Base-by-base conservation (phyloP, 129 eudicot species). In the carrot (Daucus carota) region DNA sequence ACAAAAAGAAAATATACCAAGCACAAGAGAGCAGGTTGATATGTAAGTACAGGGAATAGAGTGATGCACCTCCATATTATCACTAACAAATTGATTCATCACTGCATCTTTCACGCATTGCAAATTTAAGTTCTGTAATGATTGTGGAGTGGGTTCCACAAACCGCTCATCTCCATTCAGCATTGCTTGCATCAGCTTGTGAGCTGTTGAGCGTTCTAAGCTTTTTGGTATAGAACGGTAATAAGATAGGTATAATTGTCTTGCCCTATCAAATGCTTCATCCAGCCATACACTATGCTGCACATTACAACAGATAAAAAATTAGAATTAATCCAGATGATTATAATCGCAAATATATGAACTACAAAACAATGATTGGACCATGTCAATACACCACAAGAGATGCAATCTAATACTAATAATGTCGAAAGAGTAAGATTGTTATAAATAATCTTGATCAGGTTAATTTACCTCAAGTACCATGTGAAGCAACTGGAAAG, bases 201-300 rank as follows among this genome's bases (percentile, higher is more conserved):
- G 99, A 74, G 97, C 99, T 48, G 97, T 95, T 73, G 99, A 91
- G 36, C 99, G 93, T 85, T 95, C 99, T 80, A 95, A 87, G 82
- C 99, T 95, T 86, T 95, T 95, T 2, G 99, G 99, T 70, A 95
- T 95, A 40, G 97, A 89, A 34, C 99, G 97, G 78, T 89, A 95
- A 86, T 87, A 95, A 9, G 99, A 95, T 83, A 95, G 70, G 78
- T 95, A 95, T 75, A 95, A 75, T 84, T 95, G 99, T 75, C 91
- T 91, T 76, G 99, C 97, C 85, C 99, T 89, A 78, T 95, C 99
- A 82, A 91, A 91, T 59, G 99, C 99, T 80, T 95, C 99, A 31
- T 95, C 99, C 74, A 95, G 88, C 99, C 99, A 95, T 26, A 95
- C 99, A 54, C 99, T 95, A 89, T 89, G 97, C 99, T 95, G 99